A percentile compares a stretch with the other conserved stretches of the same genome.
Conservation (phyloP, 345 rosid species). For the Salix suchowensis region DNA sequence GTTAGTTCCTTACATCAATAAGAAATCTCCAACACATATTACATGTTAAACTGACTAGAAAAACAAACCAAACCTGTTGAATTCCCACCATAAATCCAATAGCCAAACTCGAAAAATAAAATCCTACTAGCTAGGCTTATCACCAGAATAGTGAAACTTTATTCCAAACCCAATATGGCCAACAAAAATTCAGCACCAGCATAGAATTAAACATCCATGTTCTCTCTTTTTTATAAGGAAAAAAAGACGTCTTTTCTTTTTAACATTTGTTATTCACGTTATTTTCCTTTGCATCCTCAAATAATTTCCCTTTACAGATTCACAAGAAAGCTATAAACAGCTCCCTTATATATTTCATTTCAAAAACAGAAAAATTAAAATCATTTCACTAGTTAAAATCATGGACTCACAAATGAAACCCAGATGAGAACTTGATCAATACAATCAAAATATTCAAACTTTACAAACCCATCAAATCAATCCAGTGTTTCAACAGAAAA, state of each 20-base stretch:
- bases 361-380: background rate
- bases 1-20: background rate
- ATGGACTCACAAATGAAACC: constrained; percentile 9
- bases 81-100: background rate
- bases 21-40: background rate
- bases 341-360: background rate
- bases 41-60: background rate
- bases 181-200: background rate
- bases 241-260: background rate
- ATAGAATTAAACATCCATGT: background rate
- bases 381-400: background rate
- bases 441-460: constrained; percentile 1
- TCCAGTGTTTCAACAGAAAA: background rate
- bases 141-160: background rate
- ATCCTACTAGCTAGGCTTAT: background rate
- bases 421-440: constrained; percentile 7
- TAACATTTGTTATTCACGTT: background rate
- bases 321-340: background rate
- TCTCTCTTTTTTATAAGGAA: background rate
- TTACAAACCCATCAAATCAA: background rate
- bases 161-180: background rate
- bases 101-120: background rate
- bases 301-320: background rate
- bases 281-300: background rate
- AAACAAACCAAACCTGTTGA: background rate